Evolutionary conservation across 139 green algal genomes (phyloP).

Genomic region (Coelastrella sp.): DNA sequence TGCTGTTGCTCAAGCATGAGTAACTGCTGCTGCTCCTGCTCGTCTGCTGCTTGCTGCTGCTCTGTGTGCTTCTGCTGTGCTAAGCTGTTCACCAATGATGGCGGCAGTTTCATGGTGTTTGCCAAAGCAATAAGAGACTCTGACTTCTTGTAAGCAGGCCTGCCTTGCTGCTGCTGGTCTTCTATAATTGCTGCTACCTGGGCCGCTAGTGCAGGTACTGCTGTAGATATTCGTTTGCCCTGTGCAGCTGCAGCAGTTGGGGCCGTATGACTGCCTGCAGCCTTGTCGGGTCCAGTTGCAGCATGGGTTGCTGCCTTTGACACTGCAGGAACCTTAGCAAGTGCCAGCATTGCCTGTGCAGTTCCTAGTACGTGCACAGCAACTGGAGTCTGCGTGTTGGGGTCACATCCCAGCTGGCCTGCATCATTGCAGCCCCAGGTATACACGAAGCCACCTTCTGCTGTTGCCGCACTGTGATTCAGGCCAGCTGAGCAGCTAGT

Average conservation of each 20-base stretch:
- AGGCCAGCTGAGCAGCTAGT: conserved; percentile 19
- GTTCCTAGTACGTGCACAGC: neutral
- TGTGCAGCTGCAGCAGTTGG: neutral
- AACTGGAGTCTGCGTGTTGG: neutral
- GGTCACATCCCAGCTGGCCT: conserved; percentile 12
- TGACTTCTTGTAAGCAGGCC: neutral
- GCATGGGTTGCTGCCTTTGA: neutral
- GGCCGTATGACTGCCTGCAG: too few relatives aligned
- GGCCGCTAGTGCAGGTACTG: neutral
- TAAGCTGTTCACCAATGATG: neutral
- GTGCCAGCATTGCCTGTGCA: neutral
- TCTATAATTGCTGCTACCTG: neutral
- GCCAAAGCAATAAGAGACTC: conserved; percentile 7
- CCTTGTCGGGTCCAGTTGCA: neutral
- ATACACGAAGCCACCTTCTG: conserved; percentile 2
- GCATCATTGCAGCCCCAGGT: conserved; percentile 29
- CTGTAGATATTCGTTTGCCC: neutral
- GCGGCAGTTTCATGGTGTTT: conserved; percentile 14
- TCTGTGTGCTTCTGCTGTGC: neutral
- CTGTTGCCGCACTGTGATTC: conserved; percentile 27
- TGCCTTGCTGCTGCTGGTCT: neutral
- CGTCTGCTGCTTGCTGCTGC: neutral
- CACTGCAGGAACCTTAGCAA: neutral
- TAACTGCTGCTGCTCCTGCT: neutral
- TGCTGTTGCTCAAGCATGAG: neutral